Percentiles rank a stretch among this genome's conserved stretches.
Evolutionary conservation across 2,329 filamentous ascomycete species (phyloP).

Genomic region (Zymoseptoria brevis): DNA sequence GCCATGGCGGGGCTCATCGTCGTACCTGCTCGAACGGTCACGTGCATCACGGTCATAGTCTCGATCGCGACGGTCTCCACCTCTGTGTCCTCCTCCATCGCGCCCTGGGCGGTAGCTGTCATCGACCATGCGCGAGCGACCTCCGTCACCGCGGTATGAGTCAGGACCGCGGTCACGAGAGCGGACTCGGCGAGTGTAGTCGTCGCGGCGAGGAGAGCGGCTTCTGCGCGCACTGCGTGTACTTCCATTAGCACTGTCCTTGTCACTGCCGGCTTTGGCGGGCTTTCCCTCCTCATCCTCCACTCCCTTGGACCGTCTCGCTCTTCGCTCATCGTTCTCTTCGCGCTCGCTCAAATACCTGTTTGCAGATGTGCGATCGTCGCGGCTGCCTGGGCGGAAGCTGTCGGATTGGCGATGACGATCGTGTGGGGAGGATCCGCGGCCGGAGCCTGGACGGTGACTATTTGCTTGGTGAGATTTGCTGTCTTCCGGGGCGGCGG

Average conservation of each 20-base stretch:
- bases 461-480: not conserved
- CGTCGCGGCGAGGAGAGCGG: slow-evolving; percentile 18
- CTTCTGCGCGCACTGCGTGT: slow-evolving; percentile 25
- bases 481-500: not conserved
- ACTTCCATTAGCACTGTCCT: slow-evolving; percentile 33
- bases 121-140: slow-evolving; percentile 29
- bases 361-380: slow-evolving; percentile 11
- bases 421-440: not conserved
- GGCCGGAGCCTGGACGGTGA: not conserved
- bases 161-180: slow-evolving; percentile 28
- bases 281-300: slow-evolving; percentile 21
- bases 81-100: slow-evolving; percentile 1
- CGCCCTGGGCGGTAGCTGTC: slow-evolving; percentile 29
- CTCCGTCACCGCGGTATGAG: slow-evolving; percentile 32
- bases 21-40: slow-evolving; percentile 36
- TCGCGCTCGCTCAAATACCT: slow-evolving; percentile 29
- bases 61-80: slow-evolving; percentile 46
- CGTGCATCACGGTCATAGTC: slow-evolving; percentile 48
- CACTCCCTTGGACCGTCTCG: slow-evolving; percentile 24
- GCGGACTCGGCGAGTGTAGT: slow-evolving; percentile 16
- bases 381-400: slow-evolving; percentile 4
- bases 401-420: slow-evolving; percentile 1
- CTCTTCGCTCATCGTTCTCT: slow-evolving; percentile 28
- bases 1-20: slow-evolving; percentile 30
- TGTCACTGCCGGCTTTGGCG: slow-evolving; percentile 28